Conservation (phyloP, 2,329 filamentous ascomycete species). For the Aspergillus ochraceus region DNA sequence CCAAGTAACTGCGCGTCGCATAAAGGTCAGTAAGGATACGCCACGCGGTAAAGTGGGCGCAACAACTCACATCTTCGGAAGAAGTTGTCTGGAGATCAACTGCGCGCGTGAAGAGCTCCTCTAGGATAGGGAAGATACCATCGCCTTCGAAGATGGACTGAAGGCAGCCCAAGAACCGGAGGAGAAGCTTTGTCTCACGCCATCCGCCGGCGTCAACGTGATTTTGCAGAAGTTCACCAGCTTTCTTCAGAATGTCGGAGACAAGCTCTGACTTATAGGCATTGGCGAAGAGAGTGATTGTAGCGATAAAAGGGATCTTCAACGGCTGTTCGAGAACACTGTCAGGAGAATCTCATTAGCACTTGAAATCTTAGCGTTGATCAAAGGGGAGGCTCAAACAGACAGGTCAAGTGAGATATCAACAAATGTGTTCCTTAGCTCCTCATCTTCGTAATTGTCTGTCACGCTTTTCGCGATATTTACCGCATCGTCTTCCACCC, state of each 20-base stretch:
- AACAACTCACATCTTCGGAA: slow-evolving; percentile 78
- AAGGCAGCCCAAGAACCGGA: slow-evolving; percentile 86
- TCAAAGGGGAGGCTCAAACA: slow-evolving; percentile 22
- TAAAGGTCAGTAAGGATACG: slow-evolving; percentile 14
- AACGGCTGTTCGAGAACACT: slow-evolving; percentile 85
- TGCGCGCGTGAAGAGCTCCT: slow-evolving; percentile 89
- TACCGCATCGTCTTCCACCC: slow-evolving; percentile 75
- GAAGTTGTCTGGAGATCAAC: slow-evolving; percentile 90
- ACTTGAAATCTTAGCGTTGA: slow-evolving; percentile 3
- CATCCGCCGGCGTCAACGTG: slow-evolving; percentile 74
- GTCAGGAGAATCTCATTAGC: slow-evolving; percentile 18
- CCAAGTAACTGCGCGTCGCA: slow-evolving; percentile 53
- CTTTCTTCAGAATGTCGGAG: slow-evolving; percentile 65
- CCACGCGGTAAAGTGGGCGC: not conserved
- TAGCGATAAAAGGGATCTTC: slow-evolving; percentile 94
- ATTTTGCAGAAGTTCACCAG: slow-evolving; percentile 63
- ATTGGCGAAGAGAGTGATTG: slow-evolving; percentile 78
- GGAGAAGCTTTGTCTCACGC: slow-evolving; percentile 85
- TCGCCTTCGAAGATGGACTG: slow-evolving; percentile 79
- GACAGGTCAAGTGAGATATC: slow-evolving; percentile 73
- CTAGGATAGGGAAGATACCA: slow-evolving; percentile 79
- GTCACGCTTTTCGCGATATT: slow-evolving; percentile 73
- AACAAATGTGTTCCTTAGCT: slow-evolving; percentile 71
- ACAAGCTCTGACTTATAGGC: slow-evolving; percentile 73
- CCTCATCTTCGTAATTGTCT: slow-evolving; percentile 83